A percentile compares a stretch with the other conserved stretches of the same genome.
These are phyloP conservation scores for Suillus occidentalis DNA, from an alignment of 768 basidiomycete species.

Conservation along the genomic window DNA sequence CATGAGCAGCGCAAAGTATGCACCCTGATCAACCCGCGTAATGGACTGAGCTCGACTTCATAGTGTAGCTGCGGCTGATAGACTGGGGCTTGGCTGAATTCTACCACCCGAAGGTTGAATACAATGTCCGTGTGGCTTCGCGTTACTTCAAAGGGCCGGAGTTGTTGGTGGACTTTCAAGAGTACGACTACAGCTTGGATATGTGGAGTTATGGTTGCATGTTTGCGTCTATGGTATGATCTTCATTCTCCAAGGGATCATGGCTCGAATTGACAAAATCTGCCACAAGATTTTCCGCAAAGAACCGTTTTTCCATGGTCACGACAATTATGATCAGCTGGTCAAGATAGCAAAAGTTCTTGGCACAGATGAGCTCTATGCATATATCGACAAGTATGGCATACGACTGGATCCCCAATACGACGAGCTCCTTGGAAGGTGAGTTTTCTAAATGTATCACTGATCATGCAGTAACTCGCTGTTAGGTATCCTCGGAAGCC, in stretches of 20 bases:
- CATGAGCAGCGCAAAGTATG: conserved; percentile 91
- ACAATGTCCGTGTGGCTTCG: conserved; percentile 96
- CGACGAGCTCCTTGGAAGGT: conserved; percentile 91
- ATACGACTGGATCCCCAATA: conserved; percentile 96
- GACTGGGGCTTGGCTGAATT: conserved; percentile 99
- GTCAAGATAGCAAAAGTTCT: conserved; percentile 98
- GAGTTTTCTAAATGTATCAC: conserved; percentile 17
- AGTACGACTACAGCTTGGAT: conserved; percentile 96
- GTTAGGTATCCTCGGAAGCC: conserved; percentile 87
- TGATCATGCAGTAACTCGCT: conserved; percentile 11
- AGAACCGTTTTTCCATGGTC: conserved; percentile 99
- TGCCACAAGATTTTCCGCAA: conserved; percentile 88
- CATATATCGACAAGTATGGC: conserved; percentile 92
- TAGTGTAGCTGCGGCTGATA: conserved; percentile 80
- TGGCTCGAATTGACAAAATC: conserved; percentile 6
- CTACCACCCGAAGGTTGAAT: conserved; percentile 96
- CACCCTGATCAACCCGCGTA: conserved; percentile 9
- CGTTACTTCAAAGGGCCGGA: conserved; percentile 99
- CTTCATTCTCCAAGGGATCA: not conserved
- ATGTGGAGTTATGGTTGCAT: conserved; percentile 99
- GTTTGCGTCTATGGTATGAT: conserved; percentile 94
- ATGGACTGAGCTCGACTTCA: conserved; percentile 3
- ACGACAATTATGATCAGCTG: conserved; percentile 97
- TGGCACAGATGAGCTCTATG: conserved; percentile 92
- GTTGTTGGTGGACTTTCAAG: conserved; percentile 94